These are phyloP conservation scores for Oryza coarctata DNA, from an alignment of 176 grass and related monocot species.

Conservation along the genomic window DNA sequence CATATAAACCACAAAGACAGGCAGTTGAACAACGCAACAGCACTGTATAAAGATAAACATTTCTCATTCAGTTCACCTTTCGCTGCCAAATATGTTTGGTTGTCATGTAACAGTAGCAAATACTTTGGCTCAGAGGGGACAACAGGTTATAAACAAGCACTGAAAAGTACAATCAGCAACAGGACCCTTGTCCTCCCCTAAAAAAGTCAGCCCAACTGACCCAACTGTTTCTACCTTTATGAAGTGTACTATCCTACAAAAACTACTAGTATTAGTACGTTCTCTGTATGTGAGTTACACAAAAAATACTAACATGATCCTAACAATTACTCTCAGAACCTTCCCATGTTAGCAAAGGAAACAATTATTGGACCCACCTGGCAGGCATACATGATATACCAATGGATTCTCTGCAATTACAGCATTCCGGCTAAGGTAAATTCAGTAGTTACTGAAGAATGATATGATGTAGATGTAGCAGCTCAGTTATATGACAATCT, in stretches of 20 bases:
- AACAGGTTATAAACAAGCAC: slow-evolving; percentile 42
- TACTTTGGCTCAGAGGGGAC: slow-evolving; percentile 12
- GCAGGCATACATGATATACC: slow-evolving; percentile 33
- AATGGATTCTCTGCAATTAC: slow-evolving; percentile 1
- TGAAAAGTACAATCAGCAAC: slow-evolving; percentile 45
- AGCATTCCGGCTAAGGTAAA: background rate
- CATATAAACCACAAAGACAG: slow-evolving; percentile 3
- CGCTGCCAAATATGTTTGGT: background rate
- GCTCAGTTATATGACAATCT: background rate
- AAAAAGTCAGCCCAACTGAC: slow-evolving; percentile 72
- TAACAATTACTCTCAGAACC: slow-evolving; percentile 55
- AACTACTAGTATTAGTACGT: slow-evolving; percentile 36
- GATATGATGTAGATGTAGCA: no score
- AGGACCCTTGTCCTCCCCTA: slow-evolving; percentile 54
- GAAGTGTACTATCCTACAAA: slow-evolving; percentile 34
- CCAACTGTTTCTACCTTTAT: slow-evolving; percentile 49
- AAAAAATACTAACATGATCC: slow-evolving; percentile 55
- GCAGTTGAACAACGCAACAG: background rate
- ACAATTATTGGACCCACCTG: slow-evolving; percentile 41
- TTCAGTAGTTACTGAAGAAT: background rate
- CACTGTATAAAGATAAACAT: background rate
- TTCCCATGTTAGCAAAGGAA: slow-evolving; percentile 55
- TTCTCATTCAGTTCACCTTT: background rate
- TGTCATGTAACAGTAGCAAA: slow-evolving; percentile 13
- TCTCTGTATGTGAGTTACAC: slow-evolving; percentile 29